Evolutionary conservation across 2,329 filamentous ascomycete species (phyloP).

Genomic region (Cladosporium austrohemisphaericum): DNA sequence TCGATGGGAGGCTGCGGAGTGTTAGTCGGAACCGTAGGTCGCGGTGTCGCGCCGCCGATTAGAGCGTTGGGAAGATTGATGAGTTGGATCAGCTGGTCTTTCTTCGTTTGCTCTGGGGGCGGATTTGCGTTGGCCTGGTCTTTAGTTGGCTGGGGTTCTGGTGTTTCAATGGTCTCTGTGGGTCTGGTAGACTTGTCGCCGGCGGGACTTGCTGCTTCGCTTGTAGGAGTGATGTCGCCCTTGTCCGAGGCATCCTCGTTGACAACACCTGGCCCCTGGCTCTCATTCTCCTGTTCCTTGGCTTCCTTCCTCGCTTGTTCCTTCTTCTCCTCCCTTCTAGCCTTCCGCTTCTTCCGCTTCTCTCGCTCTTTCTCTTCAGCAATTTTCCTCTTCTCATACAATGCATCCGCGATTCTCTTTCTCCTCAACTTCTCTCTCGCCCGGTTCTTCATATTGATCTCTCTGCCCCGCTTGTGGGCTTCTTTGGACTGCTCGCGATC

Average conservation of each 20-base stretch:
- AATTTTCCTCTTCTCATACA: conserved; percentile 22
- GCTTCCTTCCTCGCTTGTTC: conserved; percentile 12
- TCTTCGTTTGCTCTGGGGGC: neutral
- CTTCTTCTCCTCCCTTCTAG: conserved; percentile 16
- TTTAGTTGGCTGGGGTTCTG: neutral
- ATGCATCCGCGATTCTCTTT: conserved; percentile 15
- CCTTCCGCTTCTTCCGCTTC: conserved; percentile 9
- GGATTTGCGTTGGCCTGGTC: neutral
- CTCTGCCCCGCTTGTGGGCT: conserved; percentile 38
- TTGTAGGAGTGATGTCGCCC: neutral
- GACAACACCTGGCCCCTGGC: neutral
- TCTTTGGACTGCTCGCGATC: conserved; percentile 35
- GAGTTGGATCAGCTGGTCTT: neutral
- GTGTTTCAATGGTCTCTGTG: neutral
- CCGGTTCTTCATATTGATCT: conserved; percentile 36
- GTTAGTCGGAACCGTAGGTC: neutral
- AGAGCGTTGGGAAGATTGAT: too few relatives aligned
- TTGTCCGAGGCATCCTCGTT: neutral
- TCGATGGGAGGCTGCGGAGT: conserved; percentile 1
- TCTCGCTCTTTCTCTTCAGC: conserved; percentile 12
- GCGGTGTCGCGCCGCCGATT: neutral
- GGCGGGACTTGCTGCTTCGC: too few relatives aligned
- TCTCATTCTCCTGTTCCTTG: neutral
- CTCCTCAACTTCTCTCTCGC: conserved; percentile 31
- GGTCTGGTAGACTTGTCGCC: neutral